phyloP scores from a whole-genome alignment of 306 rosid species.

The Sechiopsis laciniata region DNA sequence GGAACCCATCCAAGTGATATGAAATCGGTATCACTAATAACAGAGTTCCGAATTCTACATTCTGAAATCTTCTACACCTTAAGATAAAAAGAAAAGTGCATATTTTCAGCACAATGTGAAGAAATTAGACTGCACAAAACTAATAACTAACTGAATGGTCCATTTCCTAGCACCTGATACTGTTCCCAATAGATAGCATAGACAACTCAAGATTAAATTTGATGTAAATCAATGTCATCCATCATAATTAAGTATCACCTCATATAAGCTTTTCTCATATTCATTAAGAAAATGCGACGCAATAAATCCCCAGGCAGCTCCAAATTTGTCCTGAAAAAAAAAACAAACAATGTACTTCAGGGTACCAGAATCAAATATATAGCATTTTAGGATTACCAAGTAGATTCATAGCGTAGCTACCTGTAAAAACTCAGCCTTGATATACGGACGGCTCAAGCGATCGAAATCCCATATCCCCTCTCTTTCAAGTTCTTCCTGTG shows the following conservation, averaged over 20 bases:
- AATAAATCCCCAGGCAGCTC: slow-evolving; percentile 69
- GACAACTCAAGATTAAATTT: background rate
- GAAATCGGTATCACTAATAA: background rate
- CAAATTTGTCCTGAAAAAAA: slow-evolving; percentile 65
- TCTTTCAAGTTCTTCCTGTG: slow-evolving; percentile 88
- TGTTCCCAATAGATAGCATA: slow-evolving; percentile 2
- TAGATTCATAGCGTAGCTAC: slow-evolving; percentile 29
- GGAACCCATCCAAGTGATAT: background rate
- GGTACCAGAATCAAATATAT: slow-evolving; percentile 4
- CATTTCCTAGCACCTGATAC: background rate
- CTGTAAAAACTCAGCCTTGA: slow-evolving; percentile 63
- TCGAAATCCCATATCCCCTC: slow-evolving; percentile 96
- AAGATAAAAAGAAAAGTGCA: background rate
- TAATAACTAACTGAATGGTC: background rate
- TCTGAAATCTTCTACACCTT: background rate
- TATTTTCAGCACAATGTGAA: background rate
- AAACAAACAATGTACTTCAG: background rate
- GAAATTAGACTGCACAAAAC: background rate
- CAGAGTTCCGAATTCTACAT: background rate
- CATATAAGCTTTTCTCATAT: slow-evolving; percentile 50
- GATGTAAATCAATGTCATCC: slow-evolving; percentile 3
- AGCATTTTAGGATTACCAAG: slow-evolving; percentile 13
- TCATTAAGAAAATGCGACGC: slow-evolving; percentile 72
- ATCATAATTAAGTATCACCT: slow-evolving; percentile 42
- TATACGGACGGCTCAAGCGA: slow-evolving; percentile 78